Conservation (phyloP, 192 early-diverging fungal genomes). For the Coemansia sp. region DNA sequence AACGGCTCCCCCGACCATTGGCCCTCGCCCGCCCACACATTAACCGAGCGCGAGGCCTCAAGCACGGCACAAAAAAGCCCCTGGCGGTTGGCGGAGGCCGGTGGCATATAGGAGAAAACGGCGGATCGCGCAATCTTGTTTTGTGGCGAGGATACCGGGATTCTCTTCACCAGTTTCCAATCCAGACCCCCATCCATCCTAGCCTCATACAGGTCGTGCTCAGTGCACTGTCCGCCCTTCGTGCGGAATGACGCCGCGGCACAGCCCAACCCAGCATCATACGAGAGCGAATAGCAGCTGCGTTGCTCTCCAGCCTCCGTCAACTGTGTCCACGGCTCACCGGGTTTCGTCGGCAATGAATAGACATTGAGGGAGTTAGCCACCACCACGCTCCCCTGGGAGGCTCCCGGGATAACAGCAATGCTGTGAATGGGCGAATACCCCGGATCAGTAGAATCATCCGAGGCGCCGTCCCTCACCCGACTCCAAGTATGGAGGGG, state of each 20-base stretch:
- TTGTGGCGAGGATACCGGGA: slow-evolving; percentile 27
- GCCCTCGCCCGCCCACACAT: slow-evolving; percentile 14
- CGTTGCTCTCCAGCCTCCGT: slow-evolving; percentile 9
- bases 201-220: slow-evolving; percentile 28
- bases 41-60: slow-evolving; percentile 20
- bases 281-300: slow-evolving; percentile 30
- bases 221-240: background rate
- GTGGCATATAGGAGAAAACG: slow-evolving; percentile 23
- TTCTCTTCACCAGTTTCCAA: background rate
- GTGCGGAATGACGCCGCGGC: slow-evolving; percentile 34
- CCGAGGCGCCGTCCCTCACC: background rate
- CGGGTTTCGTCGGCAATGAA: slow-evolving; percentile 9
- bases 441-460: background rate
- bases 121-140: slow-evolving; percentile 24
- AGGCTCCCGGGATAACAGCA: background rate
- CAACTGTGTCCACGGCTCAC: slow-evolving; percentile 19
- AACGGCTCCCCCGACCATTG: slow-evolving; percentile 1
- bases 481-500: slow-evolving; percentile 23
- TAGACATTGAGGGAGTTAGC: slow-evolving; percentile 33
- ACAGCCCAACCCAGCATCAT: slow-evolving; percentile 7
- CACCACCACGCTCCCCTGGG: slow-evolving; percentile 13
- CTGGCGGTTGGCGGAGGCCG: background rate
- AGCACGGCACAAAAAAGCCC: slow-evolving; percentile 38
- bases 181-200: background rate
- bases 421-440: slow-evolving; percentile 35